Base-by-base conservation (phyloP, 257 asterid genomes). In the Nicotiana obtusifolia region DNA sequence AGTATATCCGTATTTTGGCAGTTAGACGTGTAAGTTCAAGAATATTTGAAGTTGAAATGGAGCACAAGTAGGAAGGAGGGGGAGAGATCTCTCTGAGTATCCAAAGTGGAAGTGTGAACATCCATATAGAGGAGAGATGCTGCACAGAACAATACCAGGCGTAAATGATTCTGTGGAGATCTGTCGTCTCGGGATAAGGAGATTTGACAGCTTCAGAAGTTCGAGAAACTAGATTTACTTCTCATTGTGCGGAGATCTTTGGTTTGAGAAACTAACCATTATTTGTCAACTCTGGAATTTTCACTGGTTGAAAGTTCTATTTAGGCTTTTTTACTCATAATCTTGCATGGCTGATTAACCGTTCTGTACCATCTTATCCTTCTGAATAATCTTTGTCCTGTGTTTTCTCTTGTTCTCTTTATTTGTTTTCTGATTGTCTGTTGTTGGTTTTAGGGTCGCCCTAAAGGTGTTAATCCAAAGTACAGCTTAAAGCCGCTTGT, bases 401-500 rank as follows among this genome's bases (percentile, higher is more conserved):
- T 5, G 64, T 53, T 62, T 62, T 37, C 5, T 60, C 5, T 30
- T 53, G 3, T 53, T 54, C 5, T 82, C 24, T 54, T 61, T 64
- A 14, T 37, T 66, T 19, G 20, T 33, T 30, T n/a, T 81, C 24
- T 19, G 61, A 80, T 62, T 49, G 65, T 54, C 15, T 49, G 33
- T 26, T 47, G 65, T 64, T 17, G 59, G 79, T 84, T 81, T 81
- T 91, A 94, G 98, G 98, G 97, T 37, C 94, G 97, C 56, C 98
- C 98, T 11, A 94, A 92, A 85, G 98, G 98, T 22, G 97, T 92
- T 81, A 92, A 97, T 10, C 98, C 98, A n/a, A 94, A 94, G 84
- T 94, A 88, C 92, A 94, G 97, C 88, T 90, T 94, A 93, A 92
- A 92, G 93, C 98, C 97, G 75, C 97, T 94, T 76, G 91, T 92